Conservation (phyloP, 2,329 filamentous ascomycete species). For the Fusarium mexicanum region DNA sequence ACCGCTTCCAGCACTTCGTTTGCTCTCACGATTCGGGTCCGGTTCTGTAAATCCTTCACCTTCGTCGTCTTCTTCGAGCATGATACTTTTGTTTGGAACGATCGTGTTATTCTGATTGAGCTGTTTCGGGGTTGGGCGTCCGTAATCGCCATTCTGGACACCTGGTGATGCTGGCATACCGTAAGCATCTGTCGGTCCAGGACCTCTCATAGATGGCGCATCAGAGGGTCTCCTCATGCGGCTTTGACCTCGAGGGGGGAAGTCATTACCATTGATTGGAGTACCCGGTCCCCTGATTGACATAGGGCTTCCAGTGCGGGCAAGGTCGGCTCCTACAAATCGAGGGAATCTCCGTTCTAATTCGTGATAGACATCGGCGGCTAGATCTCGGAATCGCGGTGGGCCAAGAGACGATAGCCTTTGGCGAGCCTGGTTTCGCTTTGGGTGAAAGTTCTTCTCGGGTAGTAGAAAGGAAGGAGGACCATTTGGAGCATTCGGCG, state of each 20-base stretch:
- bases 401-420: slow-evolving; percentile 90
- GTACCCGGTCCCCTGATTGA: slow-evolving; percentile 71
- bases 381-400: slow-evolving; percentile 88
- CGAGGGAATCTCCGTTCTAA: slow-evolving; percentile 88
- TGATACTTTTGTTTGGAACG: slow-evolving; percentile 95
- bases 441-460: slow-evolving; percentile 92
- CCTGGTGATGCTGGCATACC: slow-evolving; percentile 69
- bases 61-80: slow-evolving; percentile 95
- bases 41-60: slow-evolving; percentile 65
- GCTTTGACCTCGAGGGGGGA: slow-evolving; percentile 61
- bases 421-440: slow-evolving; percentile 96
- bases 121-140: slow-evolving; percentile 84
- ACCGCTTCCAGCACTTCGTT: slow-evolving; percentile 46
- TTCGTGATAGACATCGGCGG: slow-evolving; percentile 96
- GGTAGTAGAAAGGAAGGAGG: slow-evolving; percentile 81
- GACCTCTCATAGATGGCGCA: slow-evolving; percentile 67
- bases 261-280: slow-evolving; percentile 66
- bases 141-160: slow-evolving; percentile 70
- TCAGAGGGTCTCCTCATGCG: slow-evolving; percentile 68
- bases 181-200: slow-evolving; percentile 56
- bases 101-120: slow-evolving; percentile 92
- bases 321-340: slow-evolving; percentile 76
- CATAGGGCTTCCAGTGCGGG: slow-evolving; percentile 74
- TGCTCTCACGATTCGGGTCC: slow-evolving; percentile 43
- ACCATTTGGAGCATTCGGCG: slow-evolving; percentile 61